A percentile compares a stretch with the other conserved stretches of the same genome.
These are phyloP conservation scores for Arthrobotrys sphaeroides DNA, from an alignment of 2,329 filamentous ascomycete species.

Conservation along the genomic window DNA sequence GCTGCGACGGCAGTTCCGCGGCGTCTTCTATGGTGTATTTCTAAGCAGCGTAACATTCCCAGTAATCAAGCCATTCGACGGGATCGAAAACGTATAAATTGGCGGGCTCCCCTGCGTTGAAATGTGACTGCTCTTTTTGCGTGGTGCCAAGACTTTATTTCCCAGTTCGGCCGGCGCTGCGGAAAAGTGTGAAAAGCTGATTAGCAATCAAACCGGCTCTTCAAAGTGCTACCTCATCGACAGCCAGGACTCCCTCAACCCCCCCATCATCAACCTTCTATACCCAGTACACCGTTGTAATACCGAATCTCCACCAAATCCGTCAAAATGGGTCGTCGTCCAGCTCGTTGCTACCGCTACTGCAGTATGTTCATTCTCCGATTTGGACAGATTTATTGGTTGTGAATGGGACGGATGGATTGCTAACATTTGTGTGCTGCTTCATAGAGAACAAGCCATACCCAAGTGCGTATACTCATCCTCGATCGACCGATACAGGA, in stretches of 20 bases:
- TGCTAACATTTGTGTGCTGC: conserved; percentile 24
- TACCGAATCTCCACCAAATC: conserved; percentile 66
- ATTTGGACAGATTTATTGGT: not conserved
- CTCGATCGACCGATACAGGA: conserved; percentile 5
- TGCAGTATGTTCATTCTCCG: conserved; percentile 77
- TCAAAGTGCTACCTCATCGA: conserved; percentile 47
- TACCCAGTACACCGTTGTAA: conserved; percentile 59
- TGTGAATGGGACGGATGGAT: conserved; percentile 20
- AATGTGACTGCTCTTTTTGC: conserved; percentile 54
- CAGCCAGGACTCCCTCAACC: conserved; percentile 25
- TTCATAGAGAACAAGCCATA: conserved; percentile 53
- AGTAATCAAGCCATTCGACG: no score
- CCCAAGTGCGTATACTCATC: conserved; percentile 48
- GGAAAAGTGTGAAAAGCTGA: conserved; percentile 44
- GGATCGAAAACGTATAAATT: conserved; percentile 37
- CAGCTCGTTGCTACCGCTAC: conserved; percentile 99
- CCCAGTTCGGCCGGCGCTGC: not conserved
- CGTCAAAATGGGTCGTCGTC: conserved; percentile 98
- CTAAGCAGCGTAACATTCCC: conserved; percentile 49
- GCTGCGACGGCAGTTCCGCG: conserved; percentile 45
- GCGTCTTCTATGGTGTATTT: conserved; percentile 33
- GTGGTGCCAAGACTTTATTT: conserved; percentile 44
- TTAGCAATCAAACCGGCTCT: conserved; percentile 50
- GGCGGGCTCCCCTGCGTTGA: conserved; percentile 9
- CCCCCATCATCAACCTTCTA: conserved; percentile 35